These are phyloP conservation scores for Boletus sp. DNA, from an alignment of 768 basidiomycete genomes.

Conservation along the genomic window DNA sequence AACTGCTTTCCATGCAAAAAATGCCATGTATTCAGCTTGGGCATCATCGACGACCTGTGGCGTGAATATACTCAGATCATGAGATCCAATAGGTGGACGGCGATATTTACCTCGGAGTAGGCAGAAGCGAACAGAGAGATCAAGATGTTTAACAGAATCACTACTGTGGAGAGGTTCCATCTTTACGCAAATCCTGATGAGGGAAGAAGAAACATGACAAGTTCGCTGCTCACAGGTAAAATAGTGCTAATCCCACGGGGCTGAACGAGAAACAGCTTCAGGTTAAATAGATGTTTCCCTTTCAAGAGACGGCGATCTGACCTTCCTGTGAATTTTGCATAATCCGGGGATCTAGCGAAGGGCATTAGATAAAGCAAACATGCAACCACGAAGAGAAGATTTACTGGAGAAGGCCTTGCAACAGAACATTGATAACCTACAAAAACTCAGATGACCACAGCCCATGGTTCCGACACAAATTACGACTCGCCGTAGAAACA, in stretches of 20 bases:
- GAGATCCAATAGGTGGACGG: neutral
- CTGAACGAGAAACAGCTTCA: conserved; percentile 26
- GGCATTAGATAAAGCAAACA: neutral
- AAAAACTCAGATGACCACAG: neutral
- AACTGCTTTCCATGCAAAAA: conserved; percentile 85
- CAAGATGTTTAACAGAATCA: conserved; percentile 88
- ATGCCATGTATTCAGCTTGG: conserved; percentile 85
- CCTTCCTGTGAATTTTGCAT: conserved; percentile 52
- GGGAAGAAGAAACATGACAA: neutral
- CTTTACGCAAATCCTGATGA: conserved; percentile 31
- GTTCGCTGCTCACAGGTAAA: conserved; percentile 63
- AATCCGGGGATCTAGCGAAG: conserved; percentile 59
- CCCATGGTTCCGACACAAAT: neutral
- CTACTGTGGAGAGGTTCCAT: conserved; percentile 80
- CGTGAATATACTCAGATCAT: conserved; percentile 1
- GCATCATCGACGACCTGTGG: conserved; percentile 76
- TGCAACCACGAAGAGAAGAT: neutral
- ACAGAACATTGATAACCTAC: conserved; percentile 65
- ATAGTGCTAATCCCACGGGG: conserved; percentile 61
- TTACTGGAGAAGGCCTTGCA: conserved; percentile 82
- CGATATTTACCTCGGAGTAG: conserved; percentile 71
- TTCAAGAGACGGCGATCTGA: conserved; percentile 17
- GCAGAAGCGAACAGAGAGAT: conserved; percentile 95
- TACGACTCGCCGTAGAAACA: conserved; percentile 41
- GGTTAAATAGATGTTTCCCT: neutral